Percentiles rank a stretch among this genome's conserved stretches.
Evolutionary conservation across 106 monocot species (phyloP).

Genomic region (Dendrobium huoshanense): DNA sequence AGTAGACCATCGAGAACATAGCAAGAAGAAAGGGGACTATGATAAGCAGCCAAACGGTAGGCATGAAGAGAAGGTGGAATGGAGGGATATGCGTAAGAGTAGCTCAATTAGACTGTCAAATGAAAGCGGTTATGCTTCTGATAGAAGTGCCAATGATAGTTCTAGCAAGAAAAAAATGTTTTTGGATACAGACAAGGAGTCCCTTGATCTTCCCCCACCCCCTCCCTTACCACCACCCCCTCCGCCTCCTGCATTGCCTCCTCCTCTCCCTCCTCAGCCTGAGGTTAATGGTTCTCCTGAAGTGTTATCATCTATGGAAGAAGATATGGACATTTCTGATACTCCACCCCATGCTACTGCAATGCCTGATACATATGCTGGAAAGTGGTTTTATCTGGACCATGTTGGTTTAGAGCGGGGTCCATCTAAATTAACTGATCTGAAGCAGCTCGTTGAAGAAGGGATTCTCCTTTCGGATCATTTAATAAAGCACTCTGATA

Average conservation of each 20-base stretch:
- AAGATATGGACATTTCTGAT: constrained; percentile 99
- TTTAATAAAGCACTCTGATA: constrained; percentile 89
- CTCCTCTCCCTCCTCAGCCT: constrained; percentile 34
- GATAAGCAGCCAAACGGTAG: constrained; percentile 42
- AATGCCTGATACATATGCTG: constrained; percentile 27
- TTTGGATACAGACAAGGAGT: constrained; percentile 21
- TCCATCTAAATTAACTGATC: constrained; percentile 69
- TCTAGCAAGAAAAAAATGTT: constrained; percentile 30
- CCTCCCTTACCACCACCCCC: constrained; percentile 49
- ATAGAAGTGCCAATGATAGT: constrained; percentile 37
- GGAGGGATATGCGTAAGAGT: constrained; percentile 26
- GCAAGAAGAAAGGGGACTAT: constrained; percentile 21
- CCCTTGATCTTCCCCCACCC: constrained; percentile 38
- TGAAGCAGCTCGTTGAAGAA: constrained; percentile 73
- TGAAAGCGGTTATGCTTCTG: constrained; percentile 28
- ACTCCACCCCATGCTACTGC: constrained; percentile 72
- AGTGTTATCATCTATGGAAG: constrained; percentile 73
- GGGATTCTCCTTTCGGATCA: constrained; percentile 86
- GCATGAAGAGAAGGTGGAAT: constrained; percentile 24
- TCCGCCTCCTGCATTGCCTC: constrained; percentile 25
- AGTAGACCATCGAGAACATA: constrained; percentile 26
- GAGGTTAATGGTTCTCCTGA: constrained; percentile 34
- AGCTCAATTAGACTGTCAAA: constrained; percentile 24
- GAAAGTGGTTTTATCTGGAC: constrained; percentile 92
- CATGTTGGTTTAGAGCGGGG: constrained; percentile 81